Conservation (phyloP, 208 protist genomes). For the Trypanosomatidae sp. region DNA sequence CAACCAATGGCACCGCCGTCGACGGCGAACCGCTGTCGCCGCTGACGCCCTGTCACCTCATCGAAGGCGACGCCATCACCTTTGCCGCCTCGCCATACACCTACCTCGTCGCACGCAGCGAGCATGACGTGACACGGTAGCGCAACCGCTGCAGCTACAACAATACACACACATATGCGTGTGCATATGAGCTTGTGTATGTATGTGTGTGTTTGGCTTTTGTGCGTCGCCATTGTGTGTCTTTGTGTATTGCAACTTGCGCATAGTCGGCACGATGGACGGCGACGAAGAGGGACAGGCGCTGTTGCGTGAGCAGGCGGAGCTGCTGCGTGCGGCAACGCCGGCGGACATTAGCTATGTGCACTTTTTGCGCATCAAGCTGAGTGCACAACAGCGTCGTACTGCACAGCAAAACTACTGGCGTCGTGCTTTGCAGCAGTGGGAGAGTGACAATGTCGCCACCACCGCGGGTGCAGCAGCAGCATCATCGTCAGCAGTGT, state of each 20-base stretch:
- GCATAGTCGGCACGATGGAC: neutral
- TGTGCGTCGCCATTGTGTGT: neutral
- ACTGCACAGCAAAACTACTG: conserved; percentile 60
- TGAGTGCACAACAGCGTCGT: conserved; percentile 37
- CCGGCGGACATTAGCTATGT: conserved; percentile 52
- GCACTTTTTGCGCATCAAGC: conserved; percentile 40
- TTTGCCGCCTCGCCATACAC: conserved; percentile 56
- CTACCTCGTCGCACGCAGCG: conserved; percentile 48
- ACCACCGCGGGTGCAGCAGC: neutral
- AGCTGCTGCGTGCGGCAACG: conserved; percentile 26
- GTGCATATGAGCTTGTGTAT: neutral
- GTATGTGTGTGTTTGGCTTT: neutral
- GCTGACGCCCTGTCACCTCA: conserved; percentile 17
- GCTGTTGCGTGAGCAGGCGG: conserved; percentile 51
- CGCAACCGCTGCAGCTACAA: neutral
- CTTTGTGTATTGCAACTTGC: neutral
- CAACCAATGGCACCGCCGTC: conserved; percentile 54
- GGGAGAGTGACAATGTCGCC: neutral
- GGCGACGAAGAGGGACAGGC: conserved; percentile 19
- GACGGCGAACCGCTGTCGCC: conserved; percentile 36
- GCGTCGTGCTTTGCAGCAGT: conserved; percentile 5
- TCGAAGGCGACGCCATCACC: conserved; percentile 52
- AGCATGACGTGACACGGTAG: neutral
- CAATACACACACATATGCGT: neutral
- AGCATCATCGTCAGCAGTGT: neutral